phyloP scores from a whole-genome alignment of 495 filamentous ascomycete genomes.

The Aspergillus steynii region DNA sequence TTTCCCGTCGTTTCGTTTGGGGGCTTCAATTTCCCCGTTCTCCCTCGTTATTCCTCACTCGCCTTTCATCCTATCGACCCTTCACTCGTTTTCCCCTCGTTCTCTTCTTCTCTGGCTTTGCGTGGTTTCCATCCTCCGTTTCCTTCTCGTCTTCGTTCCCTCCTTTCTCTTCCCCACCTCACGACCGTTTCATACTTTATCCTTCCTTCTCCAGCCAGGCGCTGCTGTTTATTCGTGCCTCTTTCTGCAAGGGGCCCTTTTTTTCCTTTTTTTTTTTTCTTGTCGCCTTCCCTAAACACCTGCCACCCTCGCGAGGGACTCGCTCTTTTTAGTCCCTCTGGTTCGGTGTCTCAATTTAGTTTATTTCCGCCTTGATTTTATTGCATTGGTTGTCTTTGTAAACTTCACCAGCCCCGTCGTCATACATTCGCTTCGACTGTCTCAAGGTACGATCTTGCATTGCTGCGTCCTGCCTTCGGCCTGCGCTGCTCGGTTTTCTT shows the following conservation, averaged over 20 bases:
- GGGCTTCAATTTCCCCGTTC: slow-evolving; percentile 5
- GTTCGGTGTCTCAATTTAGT: slow-evolving; percentile 21
- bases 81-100: slow-evolving; percentile 23
- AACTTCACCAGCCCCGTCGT: slow-evolving; percentile 15
- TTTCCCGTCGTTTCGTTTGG: slow-evolving; percentile 11
- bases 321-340: slow-evolving; percentile 13
- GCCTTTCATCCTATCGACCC: background rate
- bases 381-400: slow-evolving; percentile 2
- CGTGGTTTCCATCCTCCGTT: slow-evolving; percentile 16
- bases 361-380: slow-evolving; percentile 9
- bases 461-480: background rate
- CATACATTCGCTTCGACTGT: slow-evolving; percentile 14
- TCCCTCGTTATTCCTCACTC: slow-evolving; percentile 1
- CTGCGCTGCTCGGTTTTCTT: slow-evolving; percentile 1
- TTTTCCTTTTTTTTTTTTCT: slow-evolving; percentile 17
- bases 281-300: slow-evolving; percentile 11
- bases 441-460: slow-evolving; percentile 16
- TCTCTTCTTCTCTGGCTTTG: slow-evolving; percentile 13
- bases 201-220: slow-evolving; percentile 36
- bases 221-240: slow-evolving; percentile 27
- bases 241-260: slow-evolving; percentile 30
- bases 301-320: slow-evolving; percentile 18
- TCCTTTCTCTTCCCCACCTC: slow-evolving; percentile 27
- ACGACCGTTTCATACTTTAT: slow-evolving; percentile 19
- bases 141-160: slow-evolving; percentile 26